These are phyloP conservation scores for Solanum ossicruentum DNA, from an alignment of 257 asterid species.

Conservation along the genomic window DNA sequence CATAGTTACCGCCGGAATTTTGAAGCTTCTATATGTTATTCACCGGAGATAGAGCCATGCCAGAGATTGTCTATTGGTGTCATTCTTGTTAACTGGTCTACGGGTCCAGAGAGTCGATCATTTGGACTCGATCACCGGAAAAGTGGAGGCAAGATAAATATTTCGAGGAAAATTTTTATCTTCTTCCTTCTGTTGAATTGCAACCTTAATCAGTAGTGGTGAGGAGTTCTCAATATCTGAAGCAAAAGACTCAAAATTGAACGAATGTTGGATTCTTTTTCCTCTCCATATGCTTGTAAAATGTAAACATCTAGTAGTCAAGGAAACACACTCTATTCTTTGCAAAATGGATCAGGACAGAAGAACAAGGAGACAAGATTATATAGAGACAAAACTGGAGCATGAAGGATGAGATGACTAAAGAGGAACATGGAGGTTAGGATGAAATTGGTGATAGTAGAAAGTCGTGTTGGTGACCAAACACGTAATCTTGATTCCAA, in stretches of 20 bases:
- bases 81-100: no score
- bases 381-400: background rate
- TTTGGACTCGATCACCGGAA: no score
- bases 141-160: background rate
- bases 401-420: background rate
- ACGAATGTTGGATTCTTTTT: background rate
- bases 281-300: background rate
- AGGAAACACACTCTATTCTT: background rate
- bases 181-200: no score
- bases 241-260: no score
- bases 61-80: no score
- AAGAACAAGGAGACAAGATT: background rate
- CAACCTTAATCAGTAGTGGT: no score
- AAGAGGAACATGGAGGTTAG: background rate
- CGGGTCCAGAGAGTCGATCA: no score
- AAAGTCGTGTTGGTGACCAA: background rate
- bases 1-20: no score
- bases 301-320: background rate
- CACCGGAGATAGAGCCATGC: no score
- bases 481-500: background rate
- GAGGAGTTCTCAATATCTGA: no score
- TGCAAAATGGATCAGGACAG: background rate
- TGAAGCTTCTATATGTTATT: no score
- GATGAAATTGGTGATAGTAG: background rate
- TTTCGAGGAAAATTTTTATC: no score